These are phyloP conservation scores for Hamigera avellanea DNA, from an alignment of 495 filamentous ascomycete species.

Conservation along the genomic window DNA sequence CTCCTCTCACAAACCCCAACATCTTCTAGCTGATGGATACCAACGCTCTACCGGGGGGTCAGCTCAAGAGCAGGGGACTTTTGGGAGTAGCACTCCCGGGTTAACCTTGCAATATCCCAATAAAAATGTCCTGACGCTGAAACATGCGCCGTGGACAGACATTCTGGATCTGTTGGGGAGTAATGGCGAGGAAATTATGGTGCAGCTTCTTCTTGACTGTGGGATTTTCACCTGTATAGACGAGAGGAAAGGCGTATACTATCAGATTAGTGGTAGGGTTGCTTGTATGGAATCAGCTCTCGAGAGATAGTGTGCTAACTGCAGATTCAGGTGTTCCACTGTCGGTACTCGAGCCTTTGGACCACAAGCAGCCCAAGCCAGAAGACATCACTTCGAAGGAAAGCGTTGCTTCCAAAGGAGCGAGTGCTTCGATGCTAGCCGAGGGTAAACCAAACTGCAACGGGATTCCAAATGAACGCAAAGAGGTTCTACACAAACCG, in stretches of 20 bases:
- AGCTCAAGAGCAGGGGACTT: conserved; percentile 15
- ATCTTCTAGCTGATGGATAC: conserved; percentile 73
- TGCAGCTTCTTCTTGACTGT: conserved; percentile 65
- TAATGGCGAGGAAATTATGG: conserved; percentile 73
- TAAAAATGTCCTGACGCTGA: conserved; percentile 55
- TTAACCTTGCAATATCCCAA: conserved; percentile 51
- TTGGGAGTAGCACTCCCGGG: conserved; percentile 38
- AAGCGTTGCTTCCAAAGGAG: no score
- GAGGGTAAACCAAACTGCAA: not conserved
- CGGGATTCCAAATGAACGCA: conserved; percentile 21
- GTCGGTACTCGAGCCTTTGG: conserved; percentile 26
- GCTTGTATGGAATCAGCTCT: not conserved
- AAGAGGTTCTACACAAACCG: conserved; percentile 24
- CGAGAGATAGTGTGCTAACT: not conserved
- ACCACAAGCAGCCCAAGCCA: conserved; percentile 4
- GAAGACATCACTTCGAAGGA: not conserved
- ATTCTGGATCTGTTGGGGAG: conserved; percentile 59
- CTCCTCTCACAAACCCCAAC: conserved; percentile 42
- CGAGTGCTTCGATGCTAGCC: not conserved
- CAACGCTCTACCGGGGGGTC: conserved; percentile 24
- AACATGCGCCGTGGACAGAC: conserved; percentile 58
- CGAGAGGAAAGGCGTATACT: conserved; percentile 47
- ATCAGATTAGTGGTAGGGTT: conserved; percentile 66
- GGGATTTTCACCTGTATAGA: conserved; percentile 62
- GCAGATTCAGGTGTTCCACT: conserved; percentile 32